A percentile compares a stretch with the other conserved stretches of the same genome.
phyloP scores from a whole-genome alignment of 495 filamentous ascomycete species.

The Penicillium steckii region DNA sequence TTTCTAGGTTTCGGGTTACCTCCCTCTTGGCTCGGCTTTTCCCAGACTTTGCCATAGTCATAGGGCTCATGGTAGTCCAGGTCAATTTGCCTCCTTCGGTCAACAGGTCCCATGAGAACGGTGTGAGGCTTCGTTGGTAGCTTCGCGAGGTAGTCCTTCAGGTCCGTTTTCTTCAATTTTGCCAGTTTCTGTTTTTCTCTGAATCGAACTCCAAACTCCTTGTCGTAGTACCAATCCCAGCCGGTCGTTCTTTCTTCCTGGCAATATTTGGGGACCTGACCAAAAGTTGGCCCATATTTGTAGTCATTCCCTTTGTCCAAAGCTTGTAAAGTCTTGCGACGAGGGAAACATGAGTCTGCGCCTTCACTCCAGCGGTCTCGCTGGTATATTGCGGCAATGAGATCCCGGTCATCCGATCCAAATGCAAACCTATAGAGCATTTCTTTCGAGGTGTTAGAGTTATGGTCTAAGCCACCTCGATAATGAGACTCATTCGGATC shows the following conservation, averaged over 20 bases:
- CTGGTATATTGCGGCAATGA: conserved; percentile 41
- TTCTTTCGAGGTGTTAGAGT: conserved; percentile 39
- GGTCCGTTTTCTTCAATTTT: conserved; percentile 25
- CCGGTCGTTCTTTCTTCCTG: conserved; percentile 42
- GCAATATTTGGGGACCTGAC: conserved; percentile 36
- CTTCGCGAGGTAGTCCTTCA: conserved; percentile 42
- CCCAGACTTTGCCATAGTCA: conserved; percentile 47
- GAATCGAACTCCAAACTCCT: conserved; percentile 37
- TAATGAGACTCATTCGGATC: conserved; percentile 29
- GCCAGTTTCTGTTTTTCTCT: conserved; percentile 35
- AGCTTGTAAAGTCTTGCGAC: conserved; percentile 32
- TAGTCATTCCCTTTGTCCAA: conserved; percentile 26
- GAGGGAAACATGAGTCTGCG: conserved; percentile 50
- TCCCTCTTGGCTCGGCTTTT: not conserved
- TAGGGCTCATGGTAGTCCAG: conserved; percentile 41
- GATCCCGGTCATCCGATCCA: conserved; percentile 48
- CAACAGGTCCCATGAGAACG: conserved; percentile 52
- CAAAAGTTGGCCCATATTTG: conserved; percentile 43
- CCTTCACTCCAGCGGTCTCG: conserved; percentile 48
- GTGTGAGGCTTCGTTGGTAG: conserved; percentile 33
- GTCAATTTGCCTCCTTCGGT: conserved; percentile 39
- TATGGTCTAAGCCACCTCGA: conserved; percentile 36
- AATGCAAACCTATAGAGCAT: conserved; percentile 37
- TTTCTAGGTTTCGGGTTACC: conserved; percentile 5
- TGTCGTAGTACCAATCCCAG: conserved; percentile 58